These are phyloP conservation scores for Elsinoe arachidis DNA, from an alignment of 2,329 filamentous ascomycete species.

Conservation along the genomic window DNA sequence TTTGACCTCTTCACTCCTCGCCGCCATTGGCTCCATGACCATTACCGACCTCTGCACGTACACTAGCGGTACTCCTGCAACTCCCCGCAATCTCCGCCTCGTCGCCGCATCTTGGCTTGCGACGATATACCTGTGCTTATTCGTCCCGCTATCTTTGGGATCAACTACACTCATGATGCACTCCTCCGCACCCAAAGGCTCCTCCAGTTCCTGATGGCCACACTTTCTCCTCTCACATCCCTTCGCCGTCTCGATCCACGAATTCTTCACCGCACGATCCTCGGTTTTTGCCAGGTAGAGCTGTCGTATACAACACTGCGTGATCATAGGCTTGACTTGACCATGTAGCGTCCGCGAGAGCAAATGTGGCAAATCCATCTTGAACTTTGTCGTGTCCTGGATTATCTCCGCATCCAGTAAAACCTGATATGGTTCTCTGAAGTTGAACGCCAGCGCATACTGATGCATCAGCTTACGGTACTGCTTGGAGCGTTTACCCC, in stretches of 20 bases:
- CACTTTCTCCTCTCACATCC: conserved; percentile 66
- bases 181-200: conserved; percentile 60
- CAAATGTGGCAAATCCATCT: conserved; percentile 75
- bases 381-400: conserved; percentile 69
- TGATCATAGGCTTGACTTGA: conserved; percentile 77
- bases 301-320: conserved; percentile 71
- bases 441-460: conserved; percentile 78
- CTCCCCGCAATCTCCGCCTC: conserved; percentile 53
- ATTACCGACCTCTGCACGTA: conserved; percentile 74
- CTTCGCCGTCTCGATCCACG: conserved; percentile 68
- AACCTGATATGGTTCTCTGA: conserved; percentile 89
- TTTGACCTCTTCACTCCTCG: conserved; percentile 53
- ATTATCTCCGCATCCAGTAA: conserved; percentile 82
- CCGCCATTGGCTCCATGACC: conserved; percentile 70
- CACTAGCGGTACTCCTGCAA: conserved; percentile 65
- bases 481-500: conserved; percentile 61
- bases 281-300: conserved; percentile 49
- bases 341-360: conserved; percentile 79
- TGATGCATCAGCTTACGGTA: conserved; percentile 91
- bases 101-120: conserved; percentile 63
- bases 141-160: conserved; percentile 59
- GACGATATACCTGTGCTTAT: conserved; percentile 72
- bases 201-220: conserved; percentile 65
- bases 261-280: conserved; percentile 31
- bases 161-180: conserved; percentile 71